Base-by-base conservation (phyloP, 495 filamentous ascomycete species). In the Talaromyces borbonicus region DNA sequence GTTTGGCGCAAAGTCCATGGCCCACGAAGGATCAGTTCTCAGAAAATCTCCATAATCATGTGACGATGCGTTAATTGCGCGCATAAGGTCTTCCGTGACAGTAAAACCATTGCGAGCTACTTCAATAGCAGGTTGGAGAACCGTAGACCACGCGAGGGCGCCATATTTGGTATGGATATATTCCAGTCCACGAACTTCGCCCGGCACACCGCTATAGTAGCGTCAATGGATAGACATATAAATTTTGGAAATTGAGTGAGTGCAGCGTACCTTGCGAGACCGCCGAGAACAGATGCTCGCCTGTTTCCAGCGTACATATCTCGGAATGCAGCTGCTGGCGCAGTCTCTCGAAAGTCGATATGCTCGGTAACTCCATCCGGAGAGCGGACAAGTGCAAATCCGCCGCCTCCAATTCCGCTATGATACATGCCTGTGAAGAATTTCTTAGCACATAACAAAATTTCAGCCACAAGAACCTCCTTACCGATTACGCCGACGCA, bases 341-440 rank as follows among this genome's bases (percentile, higher is more conserved):
- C 89, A 0, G 81, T 81, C 61, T 95, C 89, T 7, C 89, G 74
- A 57, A 90, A 95, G 60, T 95, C 88, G 41, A 93, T 79, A 44
- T 80, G 76, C 51, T 88, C 84, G 56, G 81, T 87, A 24, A 62
- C 60, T 8, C 84, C 83, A 27, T 78, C 63, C 4, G 70, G 63
- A 20, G 76, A 69, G 31, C 81, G 76, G 19, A 90, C 74, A 2
- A 95, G 71, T 72, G 83, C 80, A 62, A 95, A 95, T 0, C 89
- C 88, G n/a, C 89, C 89, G 4, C 89, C 89, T 3, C 87, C 87
- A 27, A 94, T 80, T 22, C 87, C 87, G 23, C 82, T 86, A 61
- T 94, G 87, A 50, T 90, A 87, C 85, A 92, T 90, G 0, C 71
- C 79, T 71, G n/a, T n/a, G n/a, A n/a, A 57, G 29, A 7, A 54